phyloP scores from a whole-genome alignment of 805 yeast species.

The Zygoascus flipseniorum region DNA sequence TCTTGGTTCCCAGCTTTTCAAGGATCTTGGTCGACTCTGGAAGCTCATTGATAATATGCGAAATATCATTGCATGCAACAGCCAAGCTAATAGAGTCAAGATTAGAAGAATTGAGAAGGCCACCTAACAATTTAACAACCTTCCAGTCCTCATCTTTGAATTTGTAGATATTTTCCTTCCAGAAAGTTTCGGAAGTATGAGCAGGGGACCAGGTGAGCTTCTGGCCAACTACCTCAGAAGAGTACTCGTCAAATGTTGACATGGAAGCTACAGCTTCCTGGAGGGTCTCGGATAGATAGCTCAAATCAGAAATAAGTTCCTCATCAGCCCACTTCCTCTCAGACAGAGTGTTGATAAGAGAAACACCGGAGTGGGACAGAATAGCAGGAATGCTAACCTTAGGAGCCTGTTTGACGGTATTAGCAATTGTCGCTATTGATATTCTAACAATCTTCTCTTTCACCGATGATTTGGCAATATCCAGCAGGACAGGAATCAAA shows the following conservation, averaged over 20 bases:
- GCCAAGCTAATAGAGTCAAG: conserved; percentile 36
- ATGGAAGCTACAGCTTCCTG: conserved; percentile 66
- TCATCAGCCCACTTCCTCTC: conserved; percentile 94
- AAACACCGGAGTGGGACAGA: conserved; percentile 66
- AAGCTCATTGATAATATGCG: conserved; percentile 48
- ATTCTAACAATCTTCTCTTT: conserved; percentile 88
- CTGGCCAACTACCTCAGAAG: conserved; percentile 72
- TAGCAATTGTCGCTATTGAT: conserved; percentile 58
- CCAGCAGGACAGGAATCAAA: conserved; percentile 37
- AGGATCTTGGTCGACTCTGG: conserved; percentile 55
- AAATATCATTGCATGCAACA: conserved; percentile 60
- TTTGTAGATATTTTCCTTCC: conserved; percentile 71
- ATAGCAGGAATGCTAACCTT: conserved; percentile 50
- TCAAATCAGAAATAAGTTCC: conserved; percentile 71
- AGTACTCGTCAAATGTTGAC: conserved; percentile 89
- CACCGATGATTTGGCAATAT: conserved; percentile 69
- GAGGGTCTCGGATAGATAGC: conserved; percentile 47
- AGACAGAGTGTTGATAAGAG: conserved; percentile 56
- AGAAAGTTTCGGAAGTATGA: conserved; percentile 78
- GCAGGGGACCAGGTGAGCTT: conserved; percentile 85
- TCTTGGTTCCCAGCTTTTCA: conserved; percentile 54
- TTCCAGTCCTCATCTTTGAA: conserved; percentile 77
- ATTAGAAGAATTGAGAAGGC: conserved; percentile 21
- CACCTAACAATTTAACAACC: conserved; percentile 53
- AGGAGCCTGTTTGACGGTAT: conserved; percentile 28